These are phyloP conservation scores for Flaveria linearis DNA, from an alignment of 129 eudicot genomes.

Conservation along the genomic window DNA sequence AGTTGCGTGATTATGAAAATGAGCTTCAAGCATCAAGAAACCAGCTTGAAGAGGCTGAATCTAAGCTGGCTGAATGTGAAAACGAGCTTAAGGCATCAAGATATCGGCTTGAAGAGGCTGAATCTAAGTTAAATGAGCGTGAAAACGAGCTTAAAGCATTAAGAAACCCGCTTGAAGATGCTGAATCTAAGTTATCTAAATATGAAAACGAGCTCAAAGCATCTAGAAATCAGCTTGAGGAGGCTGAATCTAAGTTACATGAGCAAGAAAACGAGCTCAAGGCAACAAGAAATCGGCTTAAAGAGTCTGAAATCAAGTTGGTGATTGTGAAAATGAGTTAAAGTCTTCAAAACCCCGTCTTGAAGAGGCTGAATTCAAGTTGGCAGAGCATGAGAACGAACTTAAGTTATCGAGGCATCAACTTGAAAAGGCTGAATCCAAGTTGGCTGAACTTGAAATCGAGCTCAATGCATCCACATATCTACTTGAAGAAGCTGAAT, in stretches of 20 bases:
- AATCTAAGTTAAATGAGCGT: background rate
- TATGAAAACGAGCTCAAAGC: slow-evolving; percentile 24
- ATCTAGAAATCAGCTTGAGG: slow-evolving; percentile 23
- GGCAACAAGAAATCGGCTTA: slow-evolving; percentile 6
- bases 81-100: slow-evolving; percentile 28
- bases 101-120: slow-evolving; percentile 3
- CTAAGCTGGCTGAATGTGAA: slow-evolving; percentile 36
- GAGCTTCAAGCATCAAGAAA: slow-evolving; percentile 15
- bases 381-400: slow-evolving; percentile 13
- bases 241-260: slow-evolving; percentile 6
- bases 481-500: slow-evolving; percentile 22
- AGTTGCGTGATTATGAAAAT: slow-evolving; percentile 23
- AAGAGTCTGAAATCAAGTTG: slow-evolving; percentile 21
- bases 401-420: slow-evolving; percentile 10
- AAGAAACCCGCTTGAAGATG: slow-evolving; percentile 16
- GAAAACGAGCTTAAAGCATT: slow-evolving; percentile 23
- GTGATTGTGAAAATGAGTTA: slow-evolving; percentile 24
- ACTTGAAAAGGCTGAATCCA: slow-evolving; percentile 21
- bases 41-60: slow-evolving; percentile 30
- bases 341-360: background rate
- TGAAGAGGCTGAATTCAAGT: slow-evolving; percentile 21
- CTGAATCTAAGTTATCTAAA: slow-evolving; percentile 21
- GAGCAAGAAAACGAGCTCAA: slow-evolving; percentile 24
- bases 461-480: slow-evolving; percentile 22
- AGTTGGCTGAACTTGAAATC: slow-evolving; percentile 14